Conservation (phyloP, 441 rosid genomes). For the Monsonia emarginata region DNA sequence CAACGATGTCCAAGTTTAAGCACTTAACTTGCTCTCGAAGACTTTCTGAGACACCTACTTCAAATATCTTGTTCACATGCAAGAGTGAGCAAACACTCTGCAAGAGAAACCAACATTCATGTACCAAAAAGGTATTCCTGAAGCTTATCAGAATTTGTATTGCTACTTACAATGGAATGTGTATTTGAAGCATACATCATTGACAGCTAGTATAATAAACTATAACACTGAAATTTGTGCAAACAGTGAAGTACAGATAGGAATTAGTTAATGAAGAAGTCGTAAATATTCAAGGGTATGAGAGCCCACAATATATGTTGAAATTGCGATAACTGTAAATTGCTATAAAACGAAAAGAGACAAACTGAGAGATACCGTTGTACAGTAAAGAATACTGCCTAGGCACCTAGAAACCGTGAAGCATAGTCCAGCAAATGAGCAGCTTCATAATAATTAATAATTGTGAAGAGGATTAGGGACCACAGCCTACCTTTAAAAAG, state of each 20-base stretch:
- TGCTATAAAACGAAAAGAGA: no score
- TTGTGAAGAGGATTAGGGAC: conserved; percentile 8
- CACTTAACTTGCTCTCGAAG: conserved; percentile 53
- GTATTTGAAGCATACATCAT: not conserved
- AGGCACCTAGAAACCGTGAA: not conserved
- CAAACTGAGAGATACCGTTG: no score
- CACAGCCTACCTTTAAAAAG: conserved; percentile 60
- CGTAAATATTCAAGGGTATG: not conserved
- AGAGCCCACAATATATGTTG: not conserved
- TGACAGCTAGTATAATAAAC: no score
- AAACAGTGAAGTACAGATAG: not conserved
- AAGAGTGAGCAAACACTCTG: conserved; percentile 77
- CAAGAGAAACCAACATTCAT: conserved; percentile 16
- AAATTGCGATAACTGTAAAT: not conserved
- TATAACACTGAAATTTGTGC: not conserved
- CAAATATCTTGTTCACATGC: conserved; percentile 75
- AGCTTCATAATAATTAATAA: not conserved
- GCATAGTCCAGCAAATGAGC: conserved; percentile 7
- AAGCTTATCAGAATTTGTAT: not conserved
- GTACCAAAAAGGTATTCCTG: not conserved
- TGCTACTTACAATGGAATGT: not conserved
- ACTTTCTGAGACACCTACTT: conserved; percentile 66
- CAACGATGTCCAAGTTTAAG: conserved; percentile 57
- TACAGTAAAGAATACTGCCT: not conserved
- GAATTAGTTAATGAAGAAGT: not conserved